Conservation (phyloP, 2,329 filamentous ascomycete species). For the Fusarium haematococcum region DNA sequence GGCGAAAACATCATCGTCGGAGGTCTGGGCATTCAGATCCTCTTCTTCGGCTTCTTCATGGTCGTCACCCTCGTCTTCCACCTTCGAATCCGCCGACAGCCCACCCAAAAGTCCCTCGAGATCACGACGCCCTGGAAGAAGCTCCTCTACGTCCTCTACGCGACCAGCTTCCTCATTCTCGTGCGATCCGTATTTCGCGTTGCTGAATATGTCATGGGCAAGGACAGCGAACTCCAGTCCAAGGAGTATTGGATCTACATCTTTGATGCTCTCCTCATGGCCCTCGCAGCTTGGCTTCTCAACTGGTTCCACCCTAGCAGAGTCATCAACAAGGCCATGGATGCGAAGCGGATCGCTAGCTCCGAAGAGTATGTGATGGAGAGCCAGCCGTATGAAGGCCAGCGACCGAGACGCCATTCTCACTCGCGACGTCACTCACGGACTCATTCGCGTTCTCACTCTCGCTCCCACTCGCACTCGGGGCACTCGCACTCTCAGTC, state of each 20-base stretch:
- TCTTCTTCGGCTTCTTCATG: constrained; percentile 67
- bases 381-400: constrained; percentile 28
- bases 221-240: constrained; percentile 48
- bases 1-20: constrained; percentile 63
- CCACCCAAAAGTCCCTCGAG: constrained; percentile 29
- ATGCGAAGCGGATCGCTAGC: constrained; percentile 37
- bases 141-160: constrained; percentile 44
- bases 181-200: constrained; percentile 56
- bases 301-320: constrained; percentile 45
- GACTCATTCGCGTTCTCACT: neutral
- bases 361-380: constrained; percentile 43
- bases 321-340: constrained; percentile 35
- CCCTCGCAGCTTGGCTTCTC: constrained; percentile 40
- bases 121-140: constrained; percentile 48
- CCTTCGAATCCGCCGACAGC: constrained; percentile 38
- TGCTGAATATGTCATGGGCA: constrained; percentile 55
- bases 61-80: constrained; percentile 61
- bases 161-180: constrained; percentile 51
- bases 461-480: constrained; percentile 1
- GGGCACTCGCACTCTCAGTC: neutral
- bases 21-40: constrained; percentile 66
- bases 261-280: constrained; percentile 54
- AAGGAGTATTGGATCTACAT: constrained; percentile 53
- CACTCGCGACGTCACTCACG: neutral
- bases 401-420: neutral